These are phyloP conservation scores for Amanita rubescens DNA, from an alignment of 768 basidiomycete species.

Conservation along the genomic window DNA sequence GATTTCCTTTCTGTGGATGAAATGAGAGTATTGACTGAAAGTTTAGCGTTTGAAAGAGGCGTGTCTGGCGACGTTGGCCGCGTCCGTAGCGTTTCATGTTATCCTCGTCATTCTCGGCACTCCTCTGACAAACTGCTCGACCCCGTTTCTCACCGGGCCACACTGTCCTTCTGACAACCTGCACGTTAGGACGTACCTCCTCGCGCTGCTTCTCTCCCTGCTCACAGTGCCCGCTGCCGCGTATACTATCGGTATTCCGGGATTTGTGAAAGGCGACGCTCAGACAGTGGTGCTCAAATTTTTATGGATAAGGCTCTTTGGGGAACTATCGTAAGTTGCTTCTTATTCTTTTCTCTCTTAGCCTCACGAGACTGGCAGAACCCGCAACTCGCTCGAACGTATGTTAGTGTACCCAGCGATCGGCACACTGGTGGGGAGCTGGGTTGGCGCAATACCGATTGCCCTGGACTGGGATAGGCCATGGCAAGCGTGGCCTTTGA, in stretches of 20 bases:
- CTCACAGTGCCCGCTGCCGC: constrained; percentile 61
- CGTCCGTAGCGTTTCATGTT: constrained; percentile 39
- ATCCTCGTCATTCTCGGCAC: constrained; percentile 69
- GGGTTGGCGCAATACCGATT: constrained; percentile 78
- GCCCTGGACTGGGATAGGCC: constrained; percentile 96
- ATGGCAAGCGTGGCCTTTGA: constrained; percentile 93
- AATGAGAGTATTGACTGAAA: neutral
- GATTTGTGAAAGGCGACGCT: constrained; percentile 30
- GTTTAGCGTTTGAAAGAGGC: constrained; percentile 46
- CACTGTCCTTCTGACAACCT: constrained; percentile 13
- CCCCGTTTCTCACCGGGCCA: constrained; percentile 3
- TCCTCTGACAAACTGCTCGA: constrained; percentile 48
- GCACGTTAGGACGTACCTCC: constrained; percentile 50
- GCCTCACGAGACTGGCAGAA: constrained; percentile 23
- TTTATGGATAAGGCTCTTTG: constrained; percentile 76
- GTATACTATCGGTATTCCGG: constrained; percentile 59
- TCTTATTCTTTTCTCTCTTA: neutral
- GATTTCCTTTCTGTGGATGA: constrained; percentile 15
- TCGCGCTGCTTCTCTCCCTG: constrained; percentile 62
- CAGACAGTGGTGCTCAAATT: constrained; percentile 47
- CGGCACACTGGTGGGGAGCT: constrained; percentile 67
- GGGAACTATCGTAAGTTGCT: constrained; percentile 64
- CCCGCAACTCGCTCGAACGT: constrained; percentile 63
- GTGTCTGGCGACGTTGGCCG: constrained; percentile 41
- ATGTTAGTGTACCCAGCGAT: constrained; percentile 73